phyloP scores from a whole-genome alignment of 2,329 filamentous ascomycete genomes.

The Parastagonospora avenae region DNA sequence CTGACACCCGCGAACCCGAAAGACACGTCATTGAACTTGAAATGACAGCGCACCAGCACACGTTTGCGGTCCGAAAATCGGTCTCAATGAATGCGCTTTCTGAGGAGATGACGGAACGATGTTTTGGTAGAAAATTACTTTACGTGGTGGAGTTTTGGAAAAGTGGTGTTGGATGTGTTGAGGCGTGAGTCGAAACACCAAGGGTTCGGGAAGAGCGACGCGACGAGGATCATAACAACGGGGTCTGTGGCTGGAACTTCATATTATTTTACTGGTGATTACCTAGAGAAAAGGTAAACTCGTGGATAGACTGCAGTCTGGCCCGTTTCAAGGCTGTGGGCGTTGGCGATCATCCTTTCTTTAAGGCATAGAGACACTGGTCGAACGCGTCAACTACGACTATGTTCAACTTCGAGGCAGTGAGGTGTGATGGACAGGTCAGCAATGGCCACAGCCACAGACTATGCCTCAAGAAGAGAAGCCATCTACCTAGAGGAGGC shows the following conservation, averaged over 20 bases:
- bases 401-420: too few species aligned
- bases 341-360: too few species aligned
- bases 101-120: too few species aligned
- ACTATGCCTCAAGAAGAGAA: too few species aligned
- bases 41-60: neutral
- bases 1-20: neutral
- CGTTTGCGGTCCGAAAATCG: too few species aligned
- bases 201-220: neutral
- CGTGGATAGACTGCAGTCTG: neutral
- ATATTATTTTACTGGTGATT: neutral
- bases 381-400: too few species aligned
- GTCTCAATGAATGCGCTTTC: neutral
- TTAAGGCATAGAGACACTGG: too few species aligned
- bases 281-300: neutral
- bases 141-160: neutral
- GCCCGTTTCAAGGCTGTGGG: too few species aligned
- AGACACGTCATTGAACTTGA: conserved; percentile 1
- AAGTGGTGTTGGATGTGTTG: neutral
- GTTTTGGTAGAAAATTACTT: neutral
- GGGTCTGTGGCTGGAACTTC: neutral
- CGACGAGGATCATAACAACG: neutral
- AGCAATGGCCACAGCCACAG: too few species aligned
- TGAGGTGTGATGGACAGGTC: too few species aligned
- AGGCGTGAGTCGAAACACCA: neutral
- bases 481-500: neutral